Percentiles rank a stretch among this genome's conserved stretches.
Conservation (phyloP, 2,329 filamentous ascomycete species). For the Pseudopithomyces chartarum region DNA sequence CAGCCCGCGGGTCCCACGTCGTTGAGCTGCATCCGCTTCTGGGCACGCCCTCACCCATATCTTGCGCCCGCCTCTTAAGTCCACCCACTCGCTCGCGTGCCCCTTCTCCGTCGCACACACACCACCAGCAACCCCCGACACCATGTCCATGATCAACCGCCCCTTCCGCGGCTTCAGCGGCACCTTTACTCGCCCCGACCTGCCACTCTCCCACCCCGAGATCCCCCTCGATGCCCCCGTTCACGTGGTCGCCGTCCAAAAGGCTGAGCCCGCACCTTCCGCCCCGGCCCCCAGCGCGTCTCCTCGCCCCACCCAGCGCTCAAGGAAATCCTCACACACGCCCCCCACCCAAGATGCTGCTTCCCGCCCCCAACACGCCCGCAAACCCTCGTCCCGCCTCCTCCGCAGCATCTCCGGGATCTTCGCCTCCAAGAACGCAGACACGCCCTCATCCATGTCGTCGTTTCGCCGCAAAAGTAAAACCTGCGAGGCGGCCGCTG, state of each 20-base stretch:
- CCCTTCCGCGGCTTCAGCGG: conserved; percentile 5
- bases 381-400: no score
- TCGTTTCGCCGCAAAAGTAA: background rate
- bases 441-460: background rate
- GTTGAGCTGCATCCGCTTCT: no score
- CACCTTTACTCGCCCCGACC: background rate
- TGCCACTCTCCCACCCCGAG: background rate
- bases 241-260: no score
- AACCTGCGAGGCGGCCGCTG: background rate
- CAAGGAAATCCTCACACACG: no score
- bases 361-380: no score
- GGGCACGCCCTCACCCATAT: background rate
- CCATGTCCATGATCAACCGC: conserved; percentile 1
- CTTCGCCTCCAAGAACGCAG: background rate
- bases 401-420: background rate
- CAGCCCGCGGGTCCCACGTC: no score
- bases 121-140: background rate
- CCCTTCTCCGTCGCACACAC: background rate
- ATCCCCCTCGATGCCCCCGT: background rate
- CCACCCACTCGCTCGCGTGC: background rate
- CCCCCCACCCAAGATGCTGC: no score
- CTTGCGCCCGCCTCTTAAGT: background rate
- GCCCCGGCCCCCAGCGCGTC: background rate
- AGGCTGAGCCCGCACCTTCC: no score
- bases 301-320: no score